Evolutionary conservation across 208 protist genomes (phyloP).

Genomic region (Histomonas meleagridis): DNA sequence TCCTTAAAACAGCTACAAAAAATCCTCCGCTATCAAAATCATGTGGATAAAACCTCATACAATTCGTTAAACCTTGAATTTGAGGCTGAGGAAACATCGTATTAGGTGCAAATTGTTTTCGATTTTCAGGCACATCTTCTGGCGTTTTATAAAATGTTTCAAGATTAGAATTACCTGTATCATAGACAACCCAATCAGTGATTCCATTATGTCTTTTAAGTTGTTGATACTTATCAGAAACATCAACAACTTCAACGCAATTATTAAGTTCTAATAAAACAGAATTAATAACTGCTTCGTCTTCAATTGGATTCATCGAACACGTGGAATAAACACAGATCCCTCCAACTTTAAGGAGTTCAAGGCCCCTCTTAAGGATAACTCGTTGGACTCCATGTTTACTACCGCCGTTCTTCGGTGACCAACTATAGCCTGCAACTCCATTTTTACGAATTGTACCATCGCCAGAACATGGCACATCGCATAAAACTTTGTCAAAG

Average conservation of each 20-base stretch:
- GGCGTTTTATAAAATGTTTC: neutral
- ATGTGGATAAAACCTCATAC: conserved; percentile 56
- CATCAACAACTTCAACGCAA: conserved; percentile 48
- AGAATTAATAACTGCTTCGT: conserved; percentile 56
- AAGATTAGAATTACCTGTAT: neutral
- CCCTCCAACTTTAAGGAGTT: conserved; percentile 45
- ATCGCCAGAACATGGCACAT: conserved; percentile 57
- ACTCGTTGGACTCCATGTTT: conserved; percentile 48
- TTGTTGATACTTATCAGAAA: conserved; percentile 41
- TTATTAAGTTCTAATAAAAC: conserved; percentile 43
- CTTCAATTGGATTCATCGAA: conserved; percentile 57
- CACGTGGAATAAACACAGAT: conserved; percentile 58
- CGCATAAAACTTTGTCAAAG: conserved; percentile 52
- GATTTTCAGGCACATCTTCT: neutral
- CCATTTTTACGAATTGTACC: conserved; percentile 55
- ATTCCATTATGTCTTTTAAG: conserved; percentile 47
- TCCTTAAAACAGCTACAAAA: conserved; percentile 58
- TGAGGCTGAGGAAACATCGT: neutral
- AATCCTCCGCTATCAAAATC: conserved; percentile 60
- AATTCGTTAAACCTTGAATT: conserved; percentile 42
- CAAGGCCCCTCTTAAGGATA: conserved; percentile 40
- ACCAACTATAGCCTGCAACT: conserved; percentile 47
- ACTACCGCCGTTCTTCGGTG: neutral
- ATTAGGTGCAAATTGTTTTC: neutral
- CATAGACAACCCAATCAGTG: conserved; percentile 49